Percentiles rank a stretch among this genome's conserved stretches.
phyloP scores from a whole-genome alignment of 2,329 filamentous ascomycete species.

The Dactylellina cionopaga region DNA sequence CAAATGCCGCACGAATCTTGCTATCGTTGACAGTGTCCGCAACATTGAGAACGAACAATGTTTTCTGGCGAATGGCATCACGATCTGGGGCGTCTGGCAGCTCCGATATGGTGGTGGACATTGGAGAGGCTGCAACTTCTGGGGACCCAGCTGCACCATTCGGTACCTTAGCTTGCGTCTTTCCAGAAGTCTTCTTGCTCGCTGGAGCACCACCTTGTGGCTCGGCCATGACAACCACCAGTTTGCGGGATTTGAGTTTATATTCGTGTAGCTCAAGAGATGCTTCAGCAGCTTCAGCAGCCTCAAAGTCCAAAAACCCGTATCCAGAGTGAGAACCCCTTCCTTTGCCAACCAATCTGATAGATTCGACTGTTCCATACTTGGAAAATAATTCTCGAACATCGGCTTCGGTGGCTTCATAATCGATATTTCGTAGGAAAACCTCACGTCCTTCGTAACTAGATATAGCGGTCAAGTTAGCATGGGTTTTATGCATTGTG shows the following conservation, averaged over 20 bases:
- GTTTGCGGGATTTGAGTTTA: conserved; percentile 73
- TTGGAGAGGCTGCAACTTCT: conserved; percentile 56
- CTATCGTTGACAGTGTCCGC: conserved; percentile 93
- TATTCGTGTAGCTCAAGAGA: conserved; percentile 76
- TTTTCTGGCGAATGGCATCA: conserved; percentile 71
- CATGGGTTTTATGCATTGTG: not conserved
- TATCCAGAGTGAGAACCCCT: conserved; percentile 78
- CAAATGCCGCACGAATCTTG: conserved; percentile 77
- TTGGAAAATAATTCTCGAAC: conserved; percentile 76
- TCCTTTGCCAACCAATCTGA: conserved; percentile 74
- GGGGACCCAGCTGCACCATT: conserved; percentile 55
- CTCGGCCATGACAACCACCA: conserved; percentile 66
- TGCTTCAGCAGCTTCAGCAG: conserved; percentile 73
- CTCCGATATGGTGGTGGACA: conserved; percentile 57
- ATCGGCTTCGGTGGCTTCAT: conserved; percentile 72
- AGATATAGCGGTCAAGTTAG: conserved; percentile 4
- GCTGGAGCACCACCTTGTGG: conserved; percentile 61
- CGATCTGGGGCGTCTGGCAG: conserved; percentile 60
- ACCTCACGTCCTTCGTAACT: conserved; percentile 83
- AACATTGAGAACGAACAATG: conserved; percentile 82
- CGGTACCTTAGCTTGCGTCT: conserved; percentile 63
- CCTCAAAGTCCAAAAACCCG: conserved; percentile 80
- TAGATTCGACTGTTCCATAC: conserved; percentile 77
- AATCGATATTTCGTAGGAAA: conserved; percentile 76
- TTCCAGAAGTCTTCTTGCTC: conserved; percentile 37